phyloP scores from a whole-genome alignment of 1,139 yeast genomes.

The Blastobotrys illinoisensis region DNA sequence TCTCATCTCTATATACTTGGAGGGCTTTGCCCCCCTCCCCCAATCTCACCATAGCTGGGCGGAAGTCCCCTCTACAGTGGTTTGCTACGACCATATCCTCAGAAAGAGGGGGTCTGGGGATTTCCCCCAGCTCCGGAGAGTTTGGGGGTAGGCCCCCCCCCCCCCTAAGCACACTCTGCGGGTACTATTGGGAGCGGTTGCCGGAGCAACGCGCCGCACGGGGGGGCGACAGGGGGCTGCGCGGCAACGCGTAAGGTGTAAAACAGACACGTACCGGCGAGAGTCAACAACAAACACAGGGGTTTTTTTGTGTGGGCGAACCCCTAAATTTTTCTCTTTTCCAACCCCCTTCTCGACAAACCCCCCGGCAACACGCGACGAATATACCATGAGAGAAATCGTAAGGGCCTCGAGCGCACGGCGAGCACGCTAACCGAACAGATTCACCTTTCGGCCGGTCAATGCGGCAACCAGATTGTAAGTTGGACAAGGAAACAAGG shows the following conservation, averaged over 20 bases:
- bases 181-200: neutral
- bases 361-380: conserved; percentile 1
- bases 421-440: conserved; percentile 25
- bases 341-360: neutral
- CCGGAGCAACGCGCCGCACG: neutral
- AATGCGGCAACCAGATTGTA: conserved; percentile 98
- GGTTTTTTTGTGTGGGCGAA: neutral
- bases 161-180: no score
- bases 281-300: neutral
- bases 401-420: conserved; percentile 11
- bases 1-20: no score
- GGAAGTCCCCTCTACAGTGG: neutral
- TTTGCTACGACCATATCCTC: no score
- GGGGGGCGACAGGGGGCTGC: neutral
- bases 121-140: neutral
- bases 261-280: neutral
- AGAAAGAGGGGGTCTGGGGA: neutral
- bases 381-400: conserved; percentile 24
- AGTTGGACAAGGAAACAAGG: conserved; percentile 29
- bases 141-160: neutral
- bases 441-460: conserved; percentile 97
- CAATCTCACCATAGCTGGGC: neutral
- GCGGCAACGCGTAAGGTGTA: neutral
- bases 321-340: neutral
- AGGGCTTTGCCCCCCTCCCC: no score